A percentile compares a stretch with the other conserved stretches of the same genome.
Evolutionary conservation across 257 asterid species (phyloP).

Genomic region (Jacaranda copaia): DNA sequence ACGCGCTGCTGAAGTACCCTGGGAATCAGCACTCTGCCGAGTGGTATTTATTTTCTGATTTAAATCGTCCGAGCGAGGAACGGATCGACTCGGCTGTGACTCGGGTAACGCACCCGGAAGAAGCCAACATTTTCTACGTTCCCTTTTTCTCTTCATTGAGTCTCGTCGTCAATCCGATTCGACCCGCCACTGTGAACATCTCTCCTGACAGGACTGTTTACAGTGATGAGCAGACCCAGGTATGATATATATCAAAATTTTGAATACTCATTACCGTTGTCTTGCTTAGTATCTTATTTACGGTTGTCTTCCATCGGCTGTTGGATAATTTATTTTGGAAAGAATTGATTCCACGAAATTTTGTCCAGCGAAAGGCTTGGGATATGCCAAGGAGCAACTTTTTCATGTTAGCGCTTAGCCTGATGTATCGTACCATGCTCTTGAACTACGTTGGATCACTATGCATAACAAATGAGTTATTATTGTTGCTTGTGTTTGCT

Average conservation of each 20-base stretch:
- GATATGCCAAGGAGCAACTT: background rate
- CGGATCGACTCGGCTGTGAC: slow-evolving; percentile 54
- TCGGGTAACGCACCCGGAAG: slow-evolving; percentile 77
- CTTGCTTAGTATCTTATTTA: background rate
- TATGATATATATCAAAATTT: slow-evolving; percentile 20
- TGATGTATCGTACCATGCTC: background rate
- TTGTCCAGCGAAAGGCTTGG: background rate
- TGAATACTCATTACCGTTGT: background rate
- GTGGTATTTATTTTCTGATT: slow-evolving; percentile 84
- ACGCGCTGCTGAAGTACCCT: slow-evolving; percentile 78
- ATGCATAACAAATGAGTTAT: background rate
- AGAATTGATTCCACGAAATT: slow-evolving; percentile 2
- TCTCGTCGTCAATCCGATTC: slow-evolving; percentile 78
- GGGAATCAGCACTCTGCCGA: slow-evolving; percentile 97
- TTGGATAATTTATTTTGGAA: slow-evolving; percentile 4
- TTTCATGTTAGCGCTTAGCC: background rate
- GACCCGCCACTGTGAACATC: slow-evolving; percentile 49
- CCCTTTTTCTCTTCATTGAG: slow-evolving; percentile 96
- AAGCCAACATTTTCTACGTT: slow-evolving; percentile 88
- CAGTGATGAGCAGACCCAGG: slow-evolving; percentile 93
- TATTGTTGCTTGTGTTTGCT: slow-evolving; percentile 8
- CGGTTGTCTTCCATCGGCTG: background rate
- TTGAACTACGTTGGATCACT: slow-evolving; percentile 14
- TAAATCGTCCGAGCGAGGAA: slow-evolving; percentile 54
- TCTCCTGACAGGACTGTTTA: slow-evolving; percentile 46